phyloP scores from a whole-genome alignment of 2,329 filamentous ascomycete genomes.

The Fusarium nygamai region DNA sequence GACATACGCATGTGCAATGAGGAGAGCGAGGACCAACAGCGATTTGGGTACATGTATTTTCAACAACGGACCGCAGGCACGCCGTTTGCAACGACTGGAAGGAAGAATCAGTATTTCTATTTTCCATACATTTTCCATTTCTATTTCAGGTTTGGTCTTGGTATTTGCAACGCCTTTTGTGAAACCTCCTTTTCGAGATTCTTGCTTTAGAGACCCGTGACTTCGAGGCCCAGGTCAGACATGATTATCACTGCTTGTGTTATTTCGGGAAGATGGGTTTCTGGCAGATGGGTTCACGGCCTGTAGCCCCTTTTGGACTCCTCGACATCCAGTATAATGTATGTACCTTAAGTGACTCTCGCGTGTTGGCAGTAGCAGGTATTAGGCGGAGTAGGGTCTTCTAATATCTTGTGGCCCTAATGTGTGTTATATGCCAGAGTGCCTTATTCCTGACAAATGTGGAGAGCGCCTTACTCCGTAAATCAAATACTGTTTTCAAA shows the following conservation, averaged over 20 bases:
- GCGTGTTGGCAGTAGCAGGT: not conserved
- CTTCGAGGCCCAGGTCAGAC: constrained; percentile 4
- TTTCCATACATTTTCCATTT: not conserved
- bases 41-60: constrained; percentile 7
- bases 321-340: not conserved
- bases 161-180: constrained; percentile 3
- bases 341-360: too few relatives aligned
- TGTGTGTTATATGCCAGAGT: not conserved
- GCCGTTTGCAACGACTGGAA: constrained; percentile 13
- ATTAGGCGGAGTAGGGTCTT: not conserved
- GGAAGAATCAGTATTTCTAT: constrained; percentile 3
- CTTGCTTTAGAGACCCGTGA: constrained; percentile 27
- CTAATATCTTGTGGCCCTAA: not conserved
- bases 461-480: not conserved
- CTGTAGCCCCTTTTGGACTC: not conserved
- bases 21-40: not conserved
- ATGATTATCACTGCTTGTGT: not conserved
- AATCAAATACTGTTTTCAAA: not conserved
- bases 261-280: not conserved
- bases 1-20: not conserved
- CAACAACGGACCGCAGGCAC: constrained; percentile 29
- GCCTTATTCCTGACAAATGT: not conserved
- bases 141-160: not conserved
- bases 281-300: not conserved
- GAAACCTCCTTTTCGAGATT: not conserved